Conservation (phyloP, 225 moss, liverwort and hornwort species). For the Takakia lepidozioides region DNA sequence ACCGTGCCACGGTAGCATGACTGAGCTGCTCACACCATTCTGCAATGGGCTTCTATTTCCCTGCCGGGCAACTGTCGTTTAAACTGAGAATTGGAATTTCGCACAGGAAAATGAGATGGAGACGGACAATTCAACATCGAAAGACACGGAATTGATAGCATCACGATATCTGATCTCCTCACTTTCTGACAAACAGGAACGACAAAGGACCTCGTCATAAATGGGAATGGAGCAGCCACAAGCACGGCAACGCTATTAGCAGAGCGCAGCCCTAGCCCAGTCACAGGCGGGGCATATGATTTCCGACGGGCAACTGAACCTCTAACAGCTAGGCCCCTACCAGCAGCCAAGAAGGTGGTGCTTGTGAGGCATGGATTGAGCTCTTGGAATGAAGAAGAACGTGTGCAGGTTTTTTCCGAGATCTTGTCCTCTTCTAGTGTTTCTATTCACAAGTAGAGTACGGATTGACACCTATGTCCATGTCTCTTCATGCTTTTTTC, state of each 20-base stretch:
- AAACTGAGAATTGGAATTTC: background rate
- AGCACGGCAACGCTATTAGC: slow-evolving; percentile 22
- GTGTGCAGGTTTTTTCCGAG: slow-evolving; percentile 45
- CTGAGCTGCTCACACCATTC: no score
- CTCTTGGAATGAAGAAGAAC: slow-evolving; percentile 68
- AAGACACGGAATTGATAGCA: background rate
- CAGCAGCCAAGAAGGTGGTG: slow-evolving; percentile 47
- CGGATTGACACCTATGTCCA: no score
- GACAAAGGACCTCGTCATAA: slow-evolving; percentile 12
- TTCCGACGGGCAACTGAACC: slow-evolving; percentile 46
- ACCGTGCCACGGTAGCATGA: no score
- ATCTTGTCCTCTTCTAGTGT: slow-evolving; percentile 1
- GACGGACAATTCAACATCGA: background rate
- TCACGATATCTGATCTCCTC: background rate
- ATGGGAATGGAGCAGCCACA: slow-evolving; percentile 23
- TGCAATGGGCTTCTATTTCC: no score
- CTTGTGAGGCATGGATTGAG: slow-evolving; percentile 84
- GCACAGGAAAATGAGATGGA: no score
- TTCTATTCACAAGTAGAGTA: no score
- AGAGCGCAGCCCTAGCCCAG: slow-evolving; percentile 21
- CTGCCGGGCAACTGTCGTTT: no score
- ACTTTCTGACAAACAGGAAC: slow-evolving; percentile 8
- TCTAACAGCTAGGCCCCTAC: slow-evolving; percentile 32
- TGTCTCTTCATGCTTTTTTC: no score
- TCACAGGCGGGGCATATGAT: slow-evolving; percentile 71